Evolutionary conservation across 2,329 filamentous ascomycete species (phyloP).

Genomic region (Alternaria infectoria): DNA sequence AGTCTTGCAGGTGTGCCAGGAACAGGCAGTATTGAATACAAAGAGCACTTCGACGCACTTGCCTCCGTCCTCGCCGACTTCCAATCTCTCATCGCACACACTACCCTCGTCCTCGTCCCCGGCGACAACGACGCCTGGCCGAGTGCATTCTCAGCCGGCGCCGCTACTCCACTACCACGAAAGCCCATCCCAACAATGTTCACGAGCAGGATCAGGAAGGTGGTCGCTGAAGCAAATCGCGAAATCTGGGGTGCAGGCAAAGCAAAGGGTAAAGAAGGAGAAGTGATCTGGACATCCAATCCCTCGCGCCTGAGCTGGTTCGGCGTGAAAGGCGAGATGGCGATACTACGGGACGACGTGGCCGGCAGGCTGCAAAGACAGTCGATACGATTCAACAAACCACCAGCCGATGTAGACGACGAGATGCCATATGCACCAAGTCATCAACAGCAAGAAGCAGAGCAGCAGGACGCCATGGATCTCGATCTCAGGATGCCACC

Average conservation of each 20-base stretch:
- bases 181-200: slow-evolving; percentile 84
- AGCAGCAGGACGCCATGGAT: slow-evolving; percentile 52
- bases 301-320: slow-evolving; percentile 84
- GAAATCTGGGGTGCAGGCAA: slow-evolving; percentile 61
- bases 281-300: slow-evolving; percentile 88
- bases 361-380: slow-evolving; percentile 78
- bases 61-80: slow-evolving; percentile 84
- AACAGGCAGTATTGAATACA: slow-evolving; percentile 90
- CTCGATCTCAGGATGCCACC: slow-evolving; percentile 45
- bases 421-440: slow-evolving; percentile 26
- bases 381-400: slow-evolving; percentile 71
- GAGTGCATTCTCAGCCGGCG: slow-evolving; percentile 80
- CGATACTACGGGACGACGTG: slow-evolving; percentile 87
- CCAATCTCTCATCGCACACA: slow-evolving; percentile 75
- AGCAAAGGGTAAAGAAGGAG: slow-evolving; percentile 63
- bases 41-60: slow-evolving; percentile 91
- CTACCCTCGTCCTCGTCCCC: slow-evolving; percentile 90
- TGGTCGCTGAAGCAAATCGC: slow-evolving; percentile 77
- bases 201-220: slow-evolving; percentile 82
- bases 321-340: slow-evolving; percentile 84
- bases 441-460: slow-evolving; percentile 11
- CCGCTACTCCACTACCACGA: slow-evolving; percentile 71
- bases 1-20: slow-evolving; percentile 68
- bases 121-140: slow-evolving; percentile 98
- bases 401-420: slow-evolving; percentile 45